Evolutionary conservation across 164 flowering plant species (phyloP), one percentile per base, ranked within the genome.

Genomic region (Taxillus chinensis): DNA sequence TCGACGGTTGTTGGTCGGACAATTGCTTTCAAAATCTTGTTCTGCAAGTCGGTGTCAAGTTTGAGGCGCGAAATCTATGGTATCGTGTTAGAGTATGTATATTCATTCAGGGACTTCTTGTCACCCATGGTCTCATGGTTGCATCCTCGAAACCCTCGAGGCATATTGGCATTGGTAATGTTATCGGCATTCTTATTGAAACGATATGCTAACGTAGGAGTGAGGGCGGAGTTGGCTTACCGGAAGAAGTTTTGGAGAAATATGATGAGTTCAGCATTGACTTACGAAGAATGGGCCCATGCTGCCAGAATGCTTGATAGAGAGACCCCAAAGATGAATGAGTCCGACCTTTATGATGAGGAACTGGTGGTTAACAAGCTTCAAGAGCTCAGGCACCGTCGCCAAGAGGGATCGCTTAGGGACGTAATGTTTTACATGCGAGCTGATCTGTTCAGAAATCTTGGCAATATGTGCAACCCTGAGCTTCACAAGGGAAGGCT

Each of bases 401-500:
- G 97, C 8, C 84, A 83, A 38, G 93, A 87, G 48, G 85, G 96
- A 5, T 87, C 89, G 43, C 79, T 93, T 6, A 80, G 96, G 62
- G 99, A 93, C 73, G 87, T 93, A 9, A 82, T 93, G 42, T 93
- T 93, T 59, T 89, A 77, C 45, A 90, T 93, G 97, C 74, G 99
- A 61, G 99, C 99, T 39, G 99, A 93, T 74, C 75, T 93, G 10
- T 62, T 90, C 16, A 78, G 99, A 64, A 90, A 93, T 68, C 82
- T 93, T 45, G 99, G 97, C 15, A 87, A 93, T 68, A 93, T 93
- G 97, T 89, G 97, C 60, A 93, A 87, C 59, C 88, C 99, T n/a
- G 88, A 90, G 74, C 91, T 93, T 66, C 99, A 93, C 71, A 90
- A 87, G 80, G 96, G 91, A 14, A 78, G 95, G 79, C 97, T 89